Evolutionary conservation across 2,329 filamentous ascomycete genomes (phyloP).

Genomic region (Ilyonectria mors-panacis): DNA sequence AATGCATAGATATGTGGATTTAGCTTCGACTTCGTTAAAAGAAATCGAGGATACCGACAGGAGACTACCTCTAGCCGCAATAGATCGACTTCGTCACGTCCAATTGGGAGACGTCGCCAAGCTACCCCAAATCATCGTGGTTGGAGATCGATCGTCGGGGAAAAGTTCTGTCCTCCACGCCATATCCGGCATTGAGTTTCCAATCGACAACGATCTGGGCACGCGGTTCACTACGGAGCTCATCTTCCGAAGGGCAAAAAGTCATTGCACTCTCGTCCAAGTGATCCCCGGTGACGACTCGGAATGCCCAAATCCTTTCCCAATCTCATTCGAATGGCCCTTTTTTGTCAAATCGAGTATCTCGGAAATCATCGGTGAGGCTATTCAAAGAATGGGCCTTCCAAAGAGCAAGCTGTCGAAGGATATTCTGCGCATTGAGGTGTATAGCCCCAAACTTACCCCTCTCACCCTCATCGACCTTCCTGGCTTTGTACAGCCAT

Average conservation of each 20-base stretch:
- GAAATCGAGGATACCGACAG: no score
- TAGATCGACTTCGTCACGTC: constrained; percentile 49
- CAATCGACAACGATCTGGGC: constrained; percentile 70
- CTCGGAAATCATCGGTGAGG: no score
- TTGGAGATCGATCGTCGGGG: constrained; percentile 73
- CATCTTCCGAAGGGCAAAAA: constrained; percentile 60
- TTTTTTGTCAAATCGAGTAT: no score
- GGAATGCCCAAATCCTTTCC: no score
- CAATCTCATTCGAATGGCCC: no score
- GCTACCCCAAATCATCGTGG: constrained; percentile 66
- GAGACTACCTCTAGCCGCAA: not conserved
- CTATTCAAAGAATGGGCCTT: no score
- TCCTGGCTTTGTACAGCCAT: constrained; percentile 68
- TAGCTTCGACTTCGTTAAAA: no score
- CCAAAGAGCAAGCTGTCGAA: constrained; percentile 56
- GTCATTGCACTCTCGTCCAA: no score
- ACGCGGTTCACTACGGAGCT: constrained; percentile 75
- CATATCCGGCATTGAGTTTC: constrained; percentile 73
- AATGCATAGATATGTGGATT: no score
- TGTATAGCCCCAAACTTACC: constrained; percentile 63
- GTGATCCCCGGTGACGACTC: no score
- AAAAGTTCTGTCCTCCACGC: constrained; percentile 77
- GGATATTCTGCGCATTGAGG: constrained; percentile 65
- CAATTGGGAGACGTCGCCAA: constrained; percentile 55
- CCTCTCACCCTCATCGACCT: constrained; percentile 74